These are phyloP conservation scores for Hypoxylon cercidicola DNA, from an alignment of 495 filamentous ascomycete genomes.

Conservation along the genomic window DNA sequence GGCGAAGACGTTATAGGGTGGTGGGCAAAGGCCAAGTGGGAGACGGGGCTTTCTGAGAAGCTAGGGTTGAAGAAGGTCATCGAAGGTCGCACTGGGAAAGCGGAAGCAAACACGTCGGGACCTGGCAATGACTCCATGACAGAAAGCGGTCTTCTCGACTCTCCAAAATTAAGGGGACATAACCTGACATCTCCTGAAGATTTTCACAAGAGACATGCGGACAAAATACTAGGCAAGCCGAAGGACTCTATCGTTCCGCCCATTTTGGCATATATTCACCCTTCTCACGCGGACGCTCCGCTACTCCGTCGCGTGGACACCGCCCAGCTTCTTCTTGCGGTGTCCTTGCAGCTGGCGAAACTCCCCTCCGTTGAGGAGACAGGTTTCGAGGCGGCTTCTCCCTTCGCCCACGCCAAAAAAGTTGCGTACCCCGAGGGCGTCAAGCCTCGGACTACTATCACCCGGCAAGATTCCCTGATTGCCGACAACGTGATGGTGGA, in stretches of 20 bases:
- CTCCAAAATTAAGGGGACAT: slow-evolving; percentile 39
- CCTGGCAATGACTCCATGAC: slow-evolving; percentile 22
- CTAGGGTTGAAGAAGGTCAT: slow-evolving; percentile 76
- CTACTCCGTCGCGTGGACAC: slow-evolving; percentile 90
- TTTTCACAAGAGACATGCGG: slow-evolving; percentile 23
- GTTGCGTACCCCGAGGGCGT: slow-evolving; percentile 82
- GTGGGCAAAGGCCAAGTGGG: slow-evolving; percentile 96
- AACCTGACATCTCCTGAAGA: slow-evolving; percentile 42
- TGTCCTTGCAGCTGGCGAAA: slow-evolving; percentile 88
- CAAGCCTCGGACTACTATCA: slow-evolving; percentile 78
- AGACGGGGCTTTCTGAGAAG: slow-evolving; percentile 80
- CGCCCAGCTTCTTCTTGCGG: slow-evolving; percentile 76
- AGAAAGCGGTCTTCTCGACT: slow-evolving; percentile 29
- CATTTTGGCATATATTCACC: slow-evolving; percentile 82
- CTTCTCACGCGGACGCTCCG: slow-evolving; percentile 51
- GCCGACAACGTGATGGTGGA: slow-evolving; percentile 87
- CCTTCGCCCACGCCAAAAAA: slow-evolving; percentile 79
- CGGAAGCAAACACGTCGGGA: slow-evolving; percentile 17
- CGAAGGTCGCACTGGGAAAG: slow-evolving; percentile 41
- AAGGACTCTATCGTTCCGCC: slow-evolving; percentile 64
- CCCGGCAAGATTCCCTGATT: slow-evolving; percentile 77
- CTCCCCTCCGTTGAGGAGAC: slow-evolving; percentile 72
- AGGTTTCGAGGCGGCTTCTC: slow-evolving; percentile 66
- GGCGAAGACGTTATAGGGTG: slow-evolving; percentile 92
- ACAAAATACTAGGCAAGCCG: slow-evolving; percentile 32